Percentiles rank a stretch among this genome's conserved stretches.
These are phyloP conservation scores for Cymodocea nodosa DNA, from an alignment of 116 monocot genomes.

Conservation along the genomic window DNA sequence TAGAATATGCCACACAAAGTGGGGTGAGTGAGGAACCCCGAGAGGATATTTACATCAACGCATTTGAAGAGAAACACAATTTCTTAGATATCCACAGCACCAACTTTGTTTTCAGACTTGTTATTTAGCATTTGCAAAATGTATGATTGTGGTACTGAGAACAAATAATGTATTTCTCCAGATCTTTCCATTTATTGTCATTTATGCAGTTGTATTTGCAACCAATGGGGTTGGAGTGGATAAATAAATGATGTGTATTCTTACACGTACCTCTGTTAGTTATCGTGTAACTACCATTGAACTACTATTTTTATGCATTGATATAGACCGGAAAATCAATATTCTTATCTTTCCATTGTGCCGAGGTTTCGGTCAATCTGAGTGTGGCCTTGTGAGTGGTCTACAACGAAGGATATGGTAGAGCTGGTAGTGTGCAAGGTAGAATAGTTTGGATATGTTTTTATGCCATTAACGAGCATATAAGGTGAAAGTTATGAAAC, in stretches of 20 bases:
- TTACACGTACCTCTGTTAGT: background rate
- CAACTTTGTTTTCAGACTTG: slow-evolving; percentile 65
- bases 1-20: slow-evolving; percentile 91
- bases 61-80: slow-evolving; percentile 30
- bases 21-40: slow-evolving; percentile 84
- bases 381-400: too few species aligned
- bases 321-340: too few species aligned
- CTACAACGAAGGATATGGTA: too few species aligned
- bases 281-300: background rate
- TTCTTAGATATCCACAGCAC: slow-evolving; percentile 54
- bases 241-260: background rate
- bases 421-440: too few species aligned
- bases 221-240: background rate
- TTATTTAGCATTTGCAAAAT: slow-evolving; percentile 11
- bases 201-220: background rate
- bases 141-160: background rate
- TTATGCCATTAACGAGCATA: too few species aligned
- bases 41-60: slow-evolving; percentile 64
- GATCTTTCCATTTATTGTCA: background rate
- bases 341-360: too few species aligned
- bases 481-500: too few species aligned
- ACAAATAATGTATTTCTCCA: background rate
- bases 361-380: too few species aligned
- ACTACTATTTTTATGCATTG: too few species aligned
- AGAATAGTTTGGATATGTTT: too few species aligned